phyloP scores from a whole-genome alignment of 441 rosid species.

The Sinapis alba region DNA sequence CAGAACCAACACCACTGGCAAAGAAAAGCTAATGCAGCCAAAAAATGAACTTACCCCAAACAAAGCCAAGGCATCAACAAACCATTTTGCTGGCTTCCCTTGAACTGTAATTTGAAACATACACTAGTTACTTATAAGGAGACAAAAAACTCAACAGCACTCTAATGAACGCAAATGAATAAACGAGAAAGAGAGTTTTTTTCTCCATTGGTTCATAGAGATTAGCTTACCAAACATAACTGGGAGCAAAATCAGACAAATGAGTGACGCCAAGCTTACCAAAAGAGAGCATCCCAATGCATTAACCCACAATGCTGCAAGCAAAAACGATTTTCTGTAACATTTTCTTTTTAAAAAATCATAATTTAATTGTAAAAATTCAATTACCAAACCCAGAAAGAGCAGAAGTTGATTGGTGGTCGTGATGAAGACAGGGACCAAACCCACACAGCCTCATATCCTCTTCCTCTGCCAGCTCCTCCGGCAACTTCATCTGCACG shows the following conservation, averaged over 20 bases:
- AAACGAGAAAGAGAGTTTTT: background rate
- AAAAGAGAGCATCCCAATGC: slow-evolving; percentile 97
- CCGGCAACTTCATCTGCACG: slow-evolving; percentile 67
- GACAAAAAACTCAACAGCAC: background rate
- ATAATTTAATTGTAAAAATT: slow-evolving; percentile 8
- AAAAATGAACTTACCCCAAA: slow-evolving; percentile 40
- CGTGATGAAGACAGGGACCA: slow-evolving; percentile 47
- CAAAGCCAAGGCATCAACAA: slow-evolving; percentile 41
- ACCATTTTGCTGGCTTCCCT: slow-evolving; percentile 44
- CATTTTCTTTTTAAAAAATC: slow-evolving; percentile 4
- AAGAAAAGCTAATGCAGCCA: too few relatives aligned
- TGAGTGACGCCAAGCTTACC: slow-evolving; percentile 97
- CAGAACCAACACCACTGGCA: too few relatives aligned
- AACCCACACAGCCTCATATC: slow-evolving; percentile 80
- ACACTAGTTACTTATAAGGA: background rate
- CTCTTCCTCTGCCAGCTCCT: slow-evolving; percentile 89
- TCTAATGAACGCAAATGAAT: background rate
- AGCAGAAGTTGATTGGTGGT: slow-evolving; percentile 41
- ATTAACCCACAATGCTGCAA: slow-evolving; percentile 71
- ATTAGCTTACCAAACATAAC: slow-evolving; percentile 72
- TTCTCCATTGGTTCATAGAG: background rate
- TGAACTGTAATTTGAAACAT: slow-evolving; percentile 26
- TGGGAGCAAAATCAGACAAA: slow-evolving; percentile 86
- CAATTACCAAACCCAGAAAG: slow-evolving; percentile 66
- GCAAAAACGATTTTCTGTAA: slow-evolving; percentile 19